Base-by-base conservation (phyloP, 192 early-diverging fungal genomes). In the Entomortierella chlamydospora region DNA sequence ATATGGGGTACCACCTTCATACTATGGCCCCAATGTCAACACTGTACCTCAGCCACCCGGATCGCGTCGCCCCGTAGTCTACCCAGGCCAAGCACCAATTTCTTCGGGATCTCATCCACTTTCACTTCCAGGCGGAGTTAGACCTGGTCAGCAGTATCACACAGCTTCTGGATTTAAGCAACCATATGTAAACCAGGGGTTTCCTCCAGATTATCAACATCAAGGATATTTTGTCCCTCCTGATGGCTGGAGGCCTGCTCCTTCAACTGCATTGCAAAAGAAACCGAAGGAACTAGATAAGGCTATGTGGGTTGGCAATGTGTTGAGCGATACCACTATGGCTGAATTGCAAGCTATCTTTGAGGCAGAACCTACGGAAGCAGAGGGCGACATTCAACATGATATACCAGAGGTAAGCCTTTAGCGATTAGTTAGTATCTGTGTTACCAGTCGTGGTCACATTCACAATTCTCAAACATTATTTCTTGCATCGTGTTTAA, bases 221-320 rank as follows among this genome's bases (percentile, higher is more conserved):
- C 61, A 59, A 15, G 73, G 72, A 31, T 67, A 74, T 30, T 74
- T 53, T 37, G 37, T 31, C 6, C 42, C 72, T 0, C 29, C 64
- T 10, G 72, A 67, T 12, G 72, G 72, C 7, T 74, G 72, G 72
- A 56, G 52, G n/a, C 42, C 45, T 12, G 57, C 22, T 9, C 64
- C 63, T 31, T n/a, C 34, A 25, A 45, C 66, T 9, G 10, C 66
- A 20, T 50, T 76, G 18, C 84, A 86, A 61, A 81, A 81, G 68
- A 86, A 83, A 61, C 84, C 84, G 12, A 86, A 83, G 31, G 80
- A 86, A n/a, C 62, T 83, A 43, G 84, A 86, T 51, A 86, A 82
- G 23, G 84, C 84, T 20, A 73, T 86, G 76, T 86, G 84, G 84
- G 84, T 86, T 4, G 84, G 84, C 13, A 86, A 86, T 59, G 72